These are phyloP conservation scores for Conticribra guillardii DNA, from an alignment of 108 stramenopile genomes.

Conservation along the genomic window DNA sequence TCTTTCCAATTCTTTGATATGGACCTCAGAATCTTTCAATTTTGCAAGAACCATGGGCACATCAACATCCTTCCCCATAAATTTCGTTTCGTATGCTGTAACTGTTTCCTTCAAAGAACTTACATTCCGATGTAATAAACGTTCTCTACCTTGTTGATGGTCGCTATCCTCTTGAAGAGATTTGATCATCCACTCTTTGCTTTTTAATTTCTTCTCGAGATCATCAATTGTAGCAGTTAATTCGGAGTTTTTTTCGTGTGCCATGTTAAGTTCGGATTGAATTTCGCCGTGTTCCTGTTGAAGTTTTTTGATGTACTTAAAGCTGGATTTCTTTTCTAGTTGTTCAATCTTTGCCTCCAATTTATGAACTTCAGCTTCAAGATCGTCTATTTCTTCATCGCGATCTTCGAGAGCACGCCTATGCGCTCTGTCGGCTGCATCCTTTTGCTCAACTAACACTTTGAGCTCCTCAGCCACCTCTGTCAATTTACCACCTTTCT, in stretches of 20 bases:
- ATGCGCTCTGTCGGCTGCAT: constrained; percentile 3
- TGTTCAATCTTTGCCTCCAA: background rate
- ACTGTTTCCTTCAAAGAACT: constrained; percentile 24
- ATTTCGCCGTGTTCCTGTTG: constrained; percentile 1
- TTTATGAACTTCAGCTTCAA: constrained; percentile 5
- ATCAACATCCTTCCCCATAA: constrained; percentile 32
- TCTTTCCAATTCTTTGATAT: constrained; percentile 13
- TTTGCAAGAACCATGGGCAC: constrained; percentile 47
- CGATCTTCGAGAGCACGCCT: constrained; percentile 22
- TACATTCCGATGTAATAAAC: constrained; percentile 10
- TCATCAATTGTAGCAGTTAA: constrained; percentile 13
- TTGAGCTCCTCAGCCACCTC: constrained; percentile 16
- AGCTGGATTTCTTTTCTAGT: background rate
- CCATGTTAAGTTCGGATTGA: background rate
- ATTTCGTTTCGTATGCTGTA: constrained; percentile 29
- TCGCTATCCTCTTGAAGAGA: constrained; percentile 35
- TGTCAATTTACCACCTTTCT: background rate
- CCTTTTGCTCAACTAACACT: background rate
- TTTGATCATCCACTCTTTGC: constrained; percentile 42
- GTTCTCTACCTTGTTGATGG: constrained; percentile 32
- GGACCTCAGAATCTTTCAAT: constrained; percentile 21
- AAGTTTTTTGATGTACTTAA: background rate
- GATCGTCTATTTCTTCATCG: constrained; percentile 26
- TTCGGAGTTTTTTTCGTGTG: constrained; percentile 6
- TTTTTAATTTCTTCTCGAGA: constrained; percentile 27